Evolutionary conservation across 2,329 filamentous ascomycete genomes (phyloP).

Genomic region (Penicillium hesseltinei): DNA sequence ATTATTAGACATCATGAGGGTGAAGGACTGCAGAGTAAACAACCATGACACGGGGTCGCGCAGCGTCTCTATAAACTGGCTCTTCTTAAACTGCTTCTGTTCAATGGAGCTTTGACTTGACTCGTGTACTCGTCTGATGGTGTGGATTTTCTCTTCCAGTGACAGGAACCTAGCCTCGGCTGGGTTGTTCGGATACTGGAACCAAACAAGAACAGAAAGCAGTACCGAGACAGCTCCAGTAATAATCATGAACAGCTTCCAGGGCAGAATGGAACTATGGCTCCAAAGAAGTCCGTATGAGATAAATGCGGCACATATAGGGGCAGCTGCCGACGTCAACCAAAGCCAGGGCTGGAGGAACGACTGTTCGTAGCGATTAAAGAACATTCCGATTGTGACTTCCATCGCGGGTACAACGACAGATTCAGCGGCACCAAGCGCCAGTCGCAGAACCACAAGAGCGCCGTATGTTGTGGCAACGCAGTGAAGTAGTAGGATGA

Average conservation of each 20-base stretch:
- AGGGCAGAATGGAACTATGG: slow-evolving; percentile 15
- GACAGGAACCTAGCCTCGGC: slow-evolving; percentile 14
- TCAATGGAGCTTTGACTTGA: slow-evolving; percentile 19
- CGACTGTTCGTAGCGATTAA: slow-evolving; percentile 46
- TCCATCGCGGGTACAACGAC: slow-evolving; percentile 44
- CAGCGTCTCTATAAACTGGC: slow-evolving; percentile 16
- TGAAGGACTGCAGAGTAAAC: slow-evolving; percentile 25
- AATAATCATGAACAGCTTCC: slow-evolving; percentile 34
- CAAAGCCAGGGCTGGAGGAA: slow-evolving; percentile 54
- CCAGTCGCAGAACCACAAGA: slow-evolving; percentile 38
- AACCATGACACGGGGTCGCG: slow-evolving; percentile 32
- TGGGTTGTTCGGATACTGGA: slow-evolving; percentile 20
- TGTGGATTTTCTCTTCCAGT: slow-evolving; percentile 15
- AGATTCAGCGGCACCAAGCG: slow-evolving; percentile 38
- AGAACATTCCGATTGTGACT: slow-evolving; percentile 46
- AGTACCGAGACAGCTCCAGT: slow-evolving; percentile 39
- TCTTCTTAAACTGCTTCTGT: slow-evolving; percentile 20
- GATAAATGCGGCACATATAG: slow-evolving; percentile 40
- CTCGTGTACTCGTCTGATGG: slow-evolving; percentile 16
- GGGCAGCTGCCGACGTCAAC: slow-evolving; percentile 30
- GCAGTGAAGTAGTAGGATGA: slow-evolving; percentile 42
- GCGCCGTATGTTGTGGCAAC: slow-evolving; percentile 35
- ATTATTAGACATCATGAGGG: slow-evolving; percentile 37
- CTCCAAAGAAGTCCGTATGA: slow-evolving; percentile 43
- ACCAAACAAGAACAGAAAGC: slow-evolving; percentile 22